Conservation (phyloP, 2,329 filamentous ascomycete genomes). For the Colletotrichum tropicicola region DNA sequence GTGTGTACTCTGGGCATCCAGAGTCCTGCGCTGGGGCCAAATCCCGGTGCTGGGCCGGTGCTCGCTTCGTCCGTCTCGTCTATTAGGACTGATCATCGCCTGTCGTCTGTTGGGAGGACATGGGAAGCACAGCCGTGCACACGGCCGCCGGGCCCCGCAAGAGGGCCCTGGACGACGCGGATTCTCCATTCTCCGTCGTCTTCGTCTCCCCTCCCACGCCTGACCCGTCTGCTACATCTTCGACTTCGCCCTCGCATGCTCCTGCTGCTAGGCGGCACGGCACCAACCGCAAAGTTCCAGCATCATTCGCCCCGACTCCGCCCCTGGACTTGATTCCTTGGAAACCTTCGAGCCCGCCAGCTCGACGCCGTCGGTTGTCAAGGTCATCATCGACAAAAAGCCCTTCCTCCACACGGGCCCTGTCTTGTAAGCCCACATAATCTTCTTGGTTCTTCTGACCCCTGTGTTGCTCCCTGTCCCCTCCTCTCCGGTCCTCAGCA, state of each 20-base stretch:
- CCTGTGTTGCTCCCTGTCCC: not conserved
- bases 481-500: not conserved
- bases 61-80: not conserved
- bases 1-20: too few relatives aligned
- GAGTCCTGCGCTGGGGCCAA: too few relatives aligned
- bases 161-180: constrained; percentile 10
- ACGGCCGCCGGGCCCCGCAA: constrained; percentile 4
- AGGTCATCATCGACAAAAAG: not conserved
- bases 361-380: constrained; percentile 11
- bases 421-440: not conserved
- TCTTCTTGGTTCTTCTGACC: not conserved
- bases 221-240: not conserved
- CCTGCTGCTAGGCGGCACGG: not conserved
- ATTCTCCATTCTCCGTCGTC: not conserved
- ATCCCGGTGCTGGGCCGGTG: too few relatives aligned
- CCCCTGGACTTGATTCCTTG: not conserved
- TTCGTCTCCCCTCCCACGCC: not conserved
- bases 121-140: not conserved
- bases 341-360: not conserved
- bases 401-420: not conserved
- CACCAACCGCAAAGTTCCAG: not conserved
- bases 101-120: not conserved
- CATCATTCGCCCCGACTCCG: not conserved
- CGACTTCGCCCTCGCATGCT: not conserved
- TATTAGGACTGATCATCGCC: not conserved